These are phyloP conservation scores for Talaromyces sp. DNA, from an alignment of 2,329 filamentous ascomycete species.

Conservation along the genomic window DNA sequence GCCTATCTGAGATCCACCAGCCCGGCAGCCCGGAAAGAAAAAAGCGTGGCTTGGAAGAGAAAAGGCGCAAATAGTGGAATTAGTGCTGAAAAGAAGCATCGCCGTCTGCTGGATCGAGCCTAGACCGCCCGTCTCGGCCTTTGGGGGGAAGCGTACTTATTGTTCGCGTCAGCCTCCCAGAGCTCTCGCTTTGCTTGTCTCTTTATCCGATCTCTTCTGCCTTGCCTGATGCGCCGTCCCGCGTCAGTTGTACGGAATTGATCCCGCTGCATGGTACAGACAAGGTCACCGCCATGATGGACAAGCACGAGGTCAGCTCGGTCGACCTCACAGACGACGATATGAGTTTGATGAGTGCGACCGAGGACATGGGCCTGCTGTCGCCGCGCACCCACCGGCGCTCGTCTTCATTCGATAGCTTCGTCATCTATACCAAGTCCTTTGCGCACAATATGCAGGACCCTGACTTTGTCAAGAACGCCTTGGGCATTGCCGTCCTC, in stretches of 20 bases:
- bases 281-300: slow-evolving; percentile 1
- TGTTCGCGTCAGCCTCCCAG: neutral
- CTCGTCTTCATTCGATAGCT: slow-evolving; percentile 6
- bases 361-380: slow-evolving; percentile 9
- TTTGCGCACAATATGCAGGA: slow-evolving; percentile 62
- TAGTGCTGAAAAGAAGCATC: neutral
- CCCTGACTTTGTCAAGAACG: slow-evolving; percentile 61
- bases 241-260: neutral
- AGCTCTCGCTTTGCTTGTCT: neutral
- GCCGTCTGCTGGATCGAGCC: neutral
- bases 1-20: neutral
- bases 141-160: neutral
- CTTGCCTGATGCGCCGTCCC: neutral
- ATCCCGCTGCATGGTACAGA: neutral
- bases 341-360: slow-evolving; percentile 1
- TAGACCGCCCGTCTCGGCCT: neutral
- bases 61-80: neutral
- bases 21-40: neutral
- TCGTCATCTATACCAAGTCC: slow-evolving; percentile 47
- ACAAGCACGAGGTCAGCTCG: slow-evolving; percentile 8
- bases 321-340: slow-evolving; percentile 10
- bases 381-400: slow-evolving; percentile 5
- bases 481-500: slow-evolving; percentile 67
- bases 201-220: neutral
- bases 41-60: neutral